Conservation (phyloP, 1,284 basidiomycete species). For the Testicularia cyperi region DNA sequence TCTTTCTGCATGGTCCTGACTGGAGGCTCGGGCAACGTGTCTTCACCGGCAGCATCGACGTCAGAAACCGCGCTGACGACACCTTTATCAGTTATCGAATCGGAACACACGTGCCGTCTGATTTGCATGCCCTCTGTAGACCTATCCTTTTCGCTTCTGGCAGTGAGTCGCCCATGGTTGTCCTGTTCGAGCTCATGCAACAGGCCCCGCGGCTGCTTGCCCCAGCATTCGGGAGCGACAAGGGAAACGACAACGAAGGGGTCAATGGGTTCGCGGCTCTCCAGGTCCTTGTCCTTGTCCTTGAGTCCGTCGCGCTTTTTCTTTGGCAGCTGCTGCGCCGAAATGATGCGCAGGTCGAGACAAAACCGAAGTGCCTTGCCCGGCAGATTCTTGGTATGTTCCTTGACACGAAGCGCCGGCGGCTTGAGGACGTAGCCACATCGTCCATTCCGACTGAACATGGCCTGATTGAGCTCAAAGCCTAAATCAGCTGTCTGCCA, state of each 20-base stretch:
- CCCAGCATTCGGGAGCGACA: conserved; percentile 41
- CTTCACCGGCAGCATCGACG: too few relatives aligned
- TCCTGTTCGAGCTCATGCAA: conserved; percentile 14
- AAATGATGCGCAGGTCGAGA: conserved; percentile 67
- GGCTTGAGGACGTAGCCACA: conserved; percentile 92
- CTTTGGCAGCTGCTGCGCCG: conserved; percentile 84
- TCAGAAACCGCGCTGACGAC: too few relatives aligned
- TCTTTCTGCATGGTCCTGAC: too few relatives aligned
- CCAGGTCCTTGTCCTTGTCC: conserved; percentile 40
- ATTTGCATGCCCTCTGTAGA: too few relatives aligned
- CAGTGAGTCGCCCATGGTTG: too few relatives aligned
- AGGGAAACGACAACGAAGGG: conserved; percentile 48
- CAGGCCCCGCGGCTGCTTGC: conserved; percentile 33
- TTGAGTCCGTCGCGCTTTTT: conserved; percentile 19
- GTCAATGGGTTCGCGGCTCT: conserved; percentile 37
- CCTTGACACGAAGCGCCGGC: conserved; percentile 69
- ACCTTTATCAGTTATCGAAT: too few relatives aligned
- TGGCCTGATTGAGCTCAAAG: conserved; percentile 86
- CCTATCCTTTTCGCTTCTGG: too few relatives aligned
- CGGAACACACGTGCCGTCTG: too few relatives aligned
- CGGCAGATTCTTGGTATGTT: conserved; percentile 36
- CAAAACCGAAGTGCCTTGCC: conserved; percentile 29
- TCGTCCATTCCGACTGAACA: conserved; percentile 85
- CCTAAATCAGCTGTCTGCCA: conserved; percentile 77
- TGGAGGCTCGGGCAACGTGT: too few relatives aligned